Conservation (phyloP, 352 stramenopile species). For the Pythium insidiosum region DNA sequence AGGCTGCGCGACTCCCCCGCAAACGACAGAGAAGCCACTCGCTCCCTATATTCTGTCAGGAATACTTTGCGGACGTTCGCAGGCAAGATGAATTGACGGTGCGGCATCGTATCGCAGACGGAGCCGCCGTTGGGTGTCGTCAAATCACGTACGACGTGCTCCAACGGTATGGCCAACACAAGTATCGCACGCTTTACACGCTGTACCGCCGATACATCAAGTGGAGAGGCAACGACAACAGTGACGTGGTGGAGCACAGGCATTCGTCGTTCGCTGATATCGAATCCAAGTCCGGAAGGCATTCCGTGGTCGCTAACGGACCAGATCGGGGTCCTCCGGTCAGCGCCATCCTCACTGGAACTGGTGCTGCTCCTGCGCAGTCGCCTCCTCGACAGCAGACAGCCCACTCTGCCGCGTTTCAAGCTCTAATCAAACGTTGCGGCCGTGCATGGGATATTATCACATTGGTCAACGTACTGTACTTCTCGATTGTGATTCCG, state of each 20-base stretch:
- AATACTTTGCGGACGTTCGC: constrained; percentile 31
- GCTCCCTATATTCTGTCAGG: constrained; percentile 28
- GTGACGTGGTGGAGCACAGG: neutral
- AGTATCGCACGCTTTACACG: constrained; percentile 31
- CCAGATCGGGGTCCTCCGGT: too few relatives aligned
- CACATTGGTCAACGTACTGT: constrained; percentile 37
- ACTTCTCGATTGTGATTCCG: constrained; percentile 29
- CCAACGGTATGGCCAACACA: constrained; percentile 32
- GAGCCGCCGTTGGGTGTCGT: too few relatives aligned
- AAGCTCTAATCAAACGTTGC: constrained; percentile 22
- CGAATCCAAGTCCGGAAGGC: too few relatives aligned
- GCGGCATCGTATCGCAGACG: too few relatives aligned
- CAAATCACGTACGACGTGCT: too few relatives aligned
- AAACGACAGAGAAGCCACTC: constrained; percentile 42
- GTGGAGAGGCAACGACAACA: too few relatives aligned
- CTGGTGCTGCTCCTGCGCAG: neutral
- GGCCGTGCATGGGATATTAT: constrained; percentile 37
- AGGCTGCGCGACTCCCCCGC: constrained; percentile 4
- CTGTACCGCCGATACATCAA: constrained; percentile 31
- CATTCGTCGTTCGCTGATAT: too few relatives aligned
- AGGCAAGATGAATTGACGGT: constrained; percentile 20
- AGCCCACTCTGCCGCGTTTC: constrained; percentile 24
- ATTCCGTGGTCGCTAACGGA: too few relatives aligned
- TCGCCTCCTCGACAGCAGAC: neutral
- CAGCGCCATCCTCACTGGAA: too few relatives aligned